A percentile compares a stretch with the other conserved stretches of the same genome.
Conservation (phyloP, 2,329 filamentous ascomycete species). For the Chaetomiaceae sp. region DNA sequence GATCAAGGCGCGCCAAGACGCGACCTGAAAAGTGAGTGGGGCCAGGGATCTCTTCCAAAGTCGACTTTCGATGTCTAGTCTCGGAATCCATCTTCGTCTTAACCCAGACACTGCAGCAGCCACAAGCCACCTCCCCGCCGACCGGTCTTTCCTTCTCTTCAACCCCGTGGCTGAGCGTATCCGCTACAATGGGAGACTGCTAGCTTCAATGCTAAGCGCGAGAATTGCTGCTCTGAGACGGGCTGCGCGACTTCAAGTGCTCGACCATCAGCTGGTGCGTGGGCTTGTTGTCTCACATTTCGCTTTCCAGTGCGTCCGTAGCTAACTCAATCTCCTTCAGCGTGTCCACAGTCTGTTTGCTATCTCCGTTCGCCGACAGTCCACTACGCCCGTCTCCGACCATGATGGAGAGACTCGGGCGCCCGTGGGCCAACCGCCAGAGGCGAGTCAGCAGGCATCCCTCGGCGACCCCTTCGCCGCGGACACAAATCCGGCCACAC, state of each 20-base stretch:
- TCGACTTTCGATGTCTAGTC: not conserved
- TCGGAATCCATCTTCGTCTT: not conserved
- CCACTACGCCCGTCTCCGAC: not conserved
- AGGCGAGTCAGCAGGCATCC: not conserved
- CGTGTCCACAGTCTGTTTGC: too few species aligned
- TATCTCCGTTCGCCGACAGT: not conserved
- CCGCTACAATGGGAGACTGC: slow-evolving; percentile 22
- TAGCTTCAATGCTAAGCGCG: slow-evolving; percentile 22
- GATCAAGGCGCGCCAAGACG: not conserved
- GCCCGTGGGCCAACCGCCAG: not conserved
- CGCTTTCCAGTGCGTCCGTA: too few species aligned
- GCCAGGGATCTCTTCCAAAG: not conserved
- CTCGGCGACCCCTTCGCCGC: not conserved
- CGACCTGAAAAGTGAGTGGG: not conserved
- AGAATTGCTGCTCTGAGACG: slow-evolving; percentile 21
- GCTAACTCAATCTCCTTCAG: too few species aligned
- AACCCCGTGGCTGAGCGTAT: too few species aligned
- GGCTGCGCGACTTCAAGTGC: slow-evolving; percentile 8
- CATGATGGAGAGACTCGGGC: not conserved
- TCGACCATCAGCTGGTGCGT: slow-evolving; percentile 2
- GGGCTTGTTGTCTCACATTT: not conserved
- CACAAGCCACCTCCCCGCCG: too few species aligned
- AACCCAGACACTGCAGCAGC: too few species aligned
- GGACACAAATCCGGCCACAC: not conserved
- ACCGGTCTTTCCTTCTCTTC: too few species aligned